Base-by-base conservation (phyloP, 345 rosid genomes). In the Odontarrhena argentea region DNA sequence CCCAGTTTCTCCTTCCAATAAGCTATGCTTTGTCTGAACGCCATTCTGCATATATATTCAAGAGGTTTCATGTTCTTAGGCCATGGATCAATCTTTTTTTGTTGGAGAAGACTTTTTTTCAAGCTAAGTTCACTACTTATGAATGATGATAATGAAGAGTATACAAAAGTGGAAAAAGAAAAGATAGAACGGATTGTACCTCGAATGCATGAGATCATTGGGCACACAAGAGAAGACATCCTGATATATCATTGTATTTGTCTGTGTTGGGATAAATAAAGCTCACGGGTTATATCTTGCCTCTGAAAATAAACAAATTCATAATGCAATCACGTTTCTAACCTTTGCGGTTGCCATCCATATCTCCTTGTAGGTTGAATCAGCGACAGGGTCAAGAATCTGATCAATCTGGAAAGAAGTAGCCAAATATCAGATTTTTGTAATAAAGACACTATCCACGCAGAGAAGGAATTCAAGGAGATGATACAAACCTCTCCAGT, bases 261-360 rank as follows among this genome's bases (percentile, higher is more conserved):
- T 83, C 99, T 94, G 97, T 62, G 73, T 65, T 52, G 49, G 42
- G 35, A 68, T 37, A 25, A 5, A 63, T 6, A 42, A 14, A 56
- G 14, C 52, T 52, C 47, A 32, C 3, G 4, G 45, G 43, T 74
- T 68, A 63, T 63, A 57, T 9, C 37, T 9, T 54, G n/a, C 25
- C 52, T 46, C 11, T 43, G 52, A 53, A 52, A 55, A 22, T 4
- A 54, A 14, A 48, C 1, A 13, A 5, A 4, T 5, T 41, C 12
- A 11, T 6, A 22, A 18, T 55, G 50, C 51, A 47, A 54, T 55
- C 42, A 42, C 5, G 50, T 22, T 55, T 73, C 84, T 75, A 63
- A 93, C 99, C 93, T 84, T 86, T 63, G 99, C 96, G 30, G 89
- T 91, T 53, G 91, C 88, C 56, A 76, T 67, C 99, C 99, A 94